These are phyloP conservation scores for Yamadazyma triangularis DNA, from an alignment of 1,139 yeast species.

Conservation along the genomic window DNA sequence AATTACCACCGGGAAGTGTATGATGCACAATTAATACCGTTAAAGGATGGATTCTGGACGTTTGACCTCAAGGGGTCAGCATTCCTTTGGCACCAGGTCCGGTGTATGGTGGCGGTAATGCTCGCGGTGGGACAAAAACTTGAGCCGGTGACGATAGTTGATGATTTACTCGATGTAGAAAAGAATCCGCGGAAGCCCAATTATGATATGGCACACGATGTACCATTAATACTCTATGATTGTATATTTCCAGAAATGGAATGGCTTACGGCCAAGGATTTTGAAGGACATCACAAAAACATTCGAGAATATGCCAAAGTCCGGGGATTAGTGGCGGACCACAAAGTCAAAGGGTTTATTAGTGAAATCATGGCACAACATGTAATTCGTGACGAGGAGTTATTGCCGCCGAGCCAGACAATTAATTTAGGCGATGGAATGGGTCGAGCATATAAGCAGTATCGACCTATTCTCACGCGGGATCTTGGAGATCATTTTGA, in stretches of 20 bases:
- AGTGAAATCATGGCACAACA: conserved; percentile 24
- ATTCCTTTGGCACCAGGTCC: conserved; percentile 96
- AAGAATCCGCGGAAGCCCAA: conserved; percentile 67
- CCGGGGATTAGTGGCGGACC: conserved; percentile 28
- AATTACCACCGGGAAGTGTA: conserved; percentile 62
- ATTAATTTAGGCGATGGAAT: conserved; percentile 70
- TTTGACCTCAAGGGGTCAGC: conserved; percentile 86
- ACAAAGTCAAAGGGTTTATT: conserved; percentile 32
- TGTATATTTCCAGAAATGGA: conserved; percentile 70
- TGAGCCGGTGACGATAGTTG: conserved; percentile 58
- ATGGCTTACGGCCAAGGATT: conserved; percentile 47
- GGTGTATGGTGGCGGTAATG: conserved; percentile 87
- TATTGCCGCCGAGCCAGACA: conserved; percentile 25
- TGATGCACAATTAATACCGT: conserved; percentile 44
- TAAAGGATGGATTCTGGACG: conserved; percentile 49
- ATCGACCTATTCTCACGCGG: conserved; percentile 56
- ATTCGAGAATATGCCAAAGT: conserved; percentile 22
- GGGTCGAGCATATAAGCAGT: conserved; percentile 53
- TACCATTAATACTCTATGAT: conserved; percentile 85
- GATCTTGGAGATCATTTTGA: conserved; percentile 61
- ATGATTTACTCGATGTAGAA: conserved; percentile 54
- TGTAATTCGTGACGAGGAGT: conserved; percentile 16
- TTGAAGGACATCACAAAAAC: conserved; percentile 16
- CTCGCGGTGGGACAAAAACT: conserved; percentile 75
- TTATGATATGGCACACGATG: conserved; percentile 87